A percentile compares a stretch with the other conserved stretches of the same genome.
Evolutionary conservation across 805 yeast species (phyloP).

Genomic region (Barnettozyma siamensis): DNA sequence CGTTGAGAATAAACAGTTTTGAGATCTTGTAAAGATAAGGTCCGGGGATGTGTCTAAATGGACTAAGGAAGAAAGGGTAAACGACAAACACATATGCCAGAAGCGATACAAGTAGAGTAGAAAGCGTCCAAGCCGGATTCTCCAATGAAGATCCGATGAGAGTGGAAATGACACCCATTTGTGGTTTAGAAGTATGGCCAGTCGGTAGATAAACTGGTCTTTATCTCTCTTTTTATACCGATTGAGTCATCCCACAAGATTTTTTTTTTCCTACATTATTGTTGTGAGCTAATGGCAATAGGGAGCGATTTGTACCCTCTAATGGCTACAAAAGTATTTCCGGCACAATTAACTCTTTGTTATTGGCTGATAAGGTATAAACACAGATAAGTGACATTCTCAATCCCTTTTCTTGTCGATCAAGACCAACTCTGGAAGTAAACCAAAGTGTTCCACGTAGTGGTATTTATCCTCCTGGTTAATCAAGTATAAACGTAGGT

Average conservation of each 20-base stretch:
- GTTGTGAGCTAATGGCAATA: not conserved
- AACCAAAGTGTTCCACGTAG: constrained; percentile 51
- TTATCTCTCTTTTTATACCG: not conserved
- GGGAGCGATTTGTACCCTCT: not conserved
- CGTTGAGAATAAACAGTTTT: constrained; percentile 34
- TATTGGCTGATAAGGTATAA: not conserved
- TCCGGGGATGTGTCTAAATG: constrained; percentile 51
- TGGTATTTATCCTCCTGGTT: constrained; percentile 51
- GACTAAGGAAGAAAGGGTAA: constrained; percentile 44
- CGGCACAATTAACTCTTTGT: no score
- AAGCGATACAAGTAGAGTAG: not conserved
- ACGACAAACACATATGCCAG: constrained; percentile 31
- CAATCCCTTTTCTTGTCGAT: constrained; percentile 1
- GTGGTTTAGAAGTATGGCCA: not conserved
- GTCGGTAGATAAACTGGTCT: not conserved
- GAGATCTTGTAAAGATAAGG: constrained; percentile 48
- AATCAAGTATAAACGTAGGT: constrained; percentile 60
- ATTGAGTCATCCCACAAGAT: not conserved
- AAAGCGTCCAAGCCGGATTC: not conserved
- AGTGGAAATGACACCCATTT: not conserved
- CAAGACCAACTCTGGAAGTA: constrained; percentile 43
- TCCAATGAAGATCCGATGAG: not conserved
- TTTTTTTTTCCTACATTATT: no score
- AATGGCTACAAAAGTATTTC: no score
- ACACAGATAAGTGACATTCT: not conserved